phyloP scores from a whole-genome alignment of 1,284 basidiomycete genomes.

The Chalciporus sp. region DNA sequence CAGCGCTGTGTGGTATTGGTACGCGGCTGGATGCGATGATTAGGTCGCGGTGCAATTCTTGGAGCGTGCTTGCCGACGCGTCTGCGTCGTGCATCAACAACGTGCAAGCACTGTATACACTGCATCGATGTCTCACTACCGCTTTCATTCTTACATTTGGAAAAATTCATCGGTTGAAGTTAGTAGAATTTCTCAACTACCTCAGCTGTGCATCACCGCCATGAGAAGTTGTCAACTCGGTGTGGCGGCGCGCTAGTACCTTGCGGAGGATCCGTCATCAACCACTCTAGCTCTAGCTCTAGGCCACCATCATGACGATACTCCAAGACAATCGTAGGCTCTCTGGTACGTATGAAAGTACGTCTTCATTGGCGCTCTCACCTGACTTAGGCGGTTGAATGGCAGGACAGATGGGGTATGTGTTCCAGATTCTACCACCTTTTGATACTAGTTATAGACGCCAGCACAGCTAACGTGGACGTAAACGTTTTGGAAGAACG shows the following conservation, averaged over 20 bases:
- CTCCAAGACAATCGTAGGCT: no score
- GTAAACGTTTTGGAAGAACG: not conserved
- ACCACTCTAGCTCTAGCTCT: no score
- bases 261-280: no score
- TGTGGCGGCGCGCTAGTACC: not conserved
- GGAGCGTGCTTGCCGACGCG: not conserved
- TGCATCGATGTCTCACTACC: not conserved
- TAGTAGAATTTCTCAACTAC: no score
- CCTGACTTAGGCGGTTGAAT: no score
- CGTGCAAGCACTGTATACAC: not conserved
- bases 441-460: no score
- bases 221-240: not conserved
- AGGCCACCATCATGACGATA: no score
- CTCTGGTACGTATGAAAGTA: no score
- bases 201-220: not conserved
- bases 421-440: no score
- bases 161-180: not conserved
- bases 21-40: conserved; percentile 7
- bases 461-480: conserved; percentile 1
- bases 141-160: not conserved
- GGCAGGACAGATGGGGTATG: no score
- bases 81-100: not conserved
- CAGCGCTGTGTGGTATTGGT: not conserved
- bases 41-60: not conserved
- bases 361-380: no score